Base-by-base conservation (phyloP, 192 early-diverging fungal genomes). In the Coemansia javaensis region DNA sequence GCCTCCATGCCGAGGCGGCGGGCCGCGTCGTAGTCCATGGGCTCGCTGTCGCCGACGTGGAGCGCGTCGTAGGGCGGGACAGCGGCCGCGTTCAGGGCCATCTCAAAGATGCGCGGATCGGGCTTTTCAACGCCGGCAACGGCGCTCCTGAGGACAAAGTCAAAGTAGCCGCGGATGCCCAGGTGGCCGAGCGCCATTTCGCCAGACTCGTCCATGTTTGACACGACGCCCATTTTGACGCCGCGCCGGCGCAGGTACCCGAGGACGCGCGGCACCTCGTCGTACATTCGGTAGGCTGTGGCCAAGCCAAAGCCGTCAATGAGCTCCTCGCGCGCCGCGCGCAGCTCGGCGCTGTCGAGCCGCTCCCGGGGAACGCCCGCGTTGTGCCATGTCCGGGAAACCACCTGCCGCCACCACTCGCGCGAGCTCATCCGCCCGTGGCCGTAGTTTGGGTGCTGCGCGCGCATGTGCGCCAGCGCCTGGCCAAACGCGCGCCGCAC, bases 11-110 rank as follows among this genome's bases (percentile, higher is more conserved):
- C 72, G 21, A 21, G 51, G 1, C 31, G 36, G 10, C n/a, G 41
- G 2, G 72, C 72, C 1, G 64, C 44, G 24, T 52, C 12, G 32
- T 63, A 75, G 17, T 75, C 72, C 38, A 51, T 62, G 14, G 47
- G 39, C 28, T 67, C 49, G 53, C 75, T 80, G 45, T 85, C 83
- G 8, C 83, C 83, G 18, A 85, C 57, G 60, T 85, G 83, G n/a
- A 85, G 41, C 10, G 72, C 54, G 33, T 81, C 59, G 22, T 67
- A 65, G 0, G 75, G 49, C 16, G 40, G 56, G 23, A 79, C 38
- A 15, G 30, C 32, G 16, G 63, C 51, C 2, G 72, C 56, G 12
- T 40, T 20, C 25, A 83, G 40, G 0, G 83, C 81, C 47, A 68
- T 53, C 18, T 78, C 66, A 59, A 82, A 85, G 1, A 83, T 79